A percentile compares a stretch with the other conserved stretches of the same genome.
phyloP scores from a whole-genome alignment of 208 protist genomes.

The Herpetomonas muscarum region DNA sequence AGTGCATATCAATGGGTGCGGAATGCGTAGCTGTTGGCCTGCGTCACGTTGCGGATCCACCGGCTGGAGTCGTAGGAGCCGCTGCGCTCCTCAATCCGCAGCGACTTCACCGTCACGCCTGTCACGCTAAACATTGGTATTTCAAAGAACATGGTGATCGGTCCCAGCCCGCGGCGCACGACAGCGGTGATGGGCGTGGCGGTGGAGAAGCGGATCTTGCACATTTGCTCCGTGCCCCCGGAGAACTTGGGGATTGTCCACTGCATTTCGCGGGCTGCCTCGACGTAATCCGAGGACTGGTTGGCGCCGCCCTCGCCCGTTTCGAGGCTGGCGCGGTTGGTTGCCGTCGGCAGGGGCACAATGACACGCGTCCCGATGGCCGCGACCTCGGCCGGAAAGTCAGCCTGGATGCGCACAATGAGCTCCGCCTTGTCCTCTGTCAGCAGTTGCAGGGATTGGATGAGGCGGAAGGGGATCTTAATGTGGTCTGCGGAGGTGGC shows the following conservation, averaged over 20 bases:
- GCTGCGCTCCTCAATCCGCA: constrained; percentile 76
- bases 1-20: constrained; percentile 29
- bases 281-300: constrained; percentile 64
- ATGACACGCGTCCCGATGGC: constrained; percentile 31
- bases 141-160: constrained; percentile 88
- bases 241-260: constrained; percentile 85
- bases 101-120: constrained; percentile 38
- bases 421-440: constrained; percentile 38
- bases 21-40: constrained; percentile 83
- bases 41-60: constrained; percentile 91
- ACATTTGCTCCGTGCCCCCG: constrained; percentile 59
- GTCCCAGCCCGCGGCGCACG: constrained; percentile 59
- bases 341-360: constrained; percentile 46
- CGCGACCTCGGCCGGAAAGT: constrained; percentile 28
- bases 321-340: constrained; percentile 33
- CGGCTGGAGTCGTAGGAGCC: constrained; percentile 61
- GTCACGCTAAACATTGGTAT: constrained; percentile 80
- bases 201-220: constrained; percentile 48
- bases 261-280: constrained; percentile 41
- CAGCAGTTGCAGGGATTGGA: constrained; percentile 46
- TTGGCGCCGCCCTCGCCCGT: constrained; percentile 21
- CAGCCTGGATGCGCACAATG: constrained; percentile 33
- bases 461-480: constrained; percentile 57
- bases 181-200: constrained; percentile 26
- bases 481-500: constrained; percentile 19